Evolutionary conservation across 169 alveolate genomes (phyloP), one percentile per base, ranked within the genome.

Genomic region (Plasmodium malariae): DNA sequence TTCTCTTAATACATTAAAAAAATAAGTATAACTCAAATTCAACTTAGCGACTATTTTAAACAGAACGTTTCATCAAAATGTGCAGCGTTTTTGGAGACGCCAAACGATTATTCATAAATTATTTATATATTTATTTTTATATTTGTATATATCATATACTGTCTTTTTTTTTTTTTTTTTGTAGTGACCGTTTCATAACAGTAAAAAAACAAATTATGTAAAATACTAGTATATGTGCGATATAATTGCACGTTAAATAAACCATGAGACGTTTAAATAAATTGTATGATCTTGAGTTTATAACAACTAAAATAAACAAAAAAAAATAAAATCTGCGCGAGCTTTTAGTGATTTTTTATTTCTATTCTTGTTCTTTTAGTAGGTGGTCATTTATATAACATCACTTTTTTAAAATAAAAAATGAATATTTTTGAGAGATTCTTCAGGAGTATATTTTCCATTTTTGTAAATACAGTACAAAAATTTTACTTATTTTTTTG

Each of bases 351-450:
- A 17, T 45, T 70, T 70, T 70, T 70, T 45, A 70, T 9, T 32
- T 40, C 21, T 14, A 45, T 32, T 70, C 65, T 55, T 69, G n/a
- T 14, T 69, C 37, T 70, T 32, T 51, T 49, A 21, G 83, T 45
- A 70, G 14, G 65, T 26, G 48, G 37, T 17, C 12, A 70, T 57
- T 32, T 28, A 32, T 67, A 49, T 43, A 55, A 70, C 68, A 43
- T 70, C 48, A 54, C 32, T 45, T 67, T 67, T 49, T 70, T 70
- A 57, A 69, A 48, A 70, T 43, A 55, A 48, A 45, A 70, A 49
- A 70, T 70, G 83, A 45, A 19, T 36, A 30, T 49, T 70, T 37
- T 70, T 45, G 48, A 48, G 67, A 70, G 67, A 45, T 51, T 49
- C 26, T 49, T 67, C 40, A 70, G 34, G 28, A 70, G 6, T 32